Base-by-base conservation (phyloP, 352 stramenopile genomes). In the Pythium brassicae region DNA sequence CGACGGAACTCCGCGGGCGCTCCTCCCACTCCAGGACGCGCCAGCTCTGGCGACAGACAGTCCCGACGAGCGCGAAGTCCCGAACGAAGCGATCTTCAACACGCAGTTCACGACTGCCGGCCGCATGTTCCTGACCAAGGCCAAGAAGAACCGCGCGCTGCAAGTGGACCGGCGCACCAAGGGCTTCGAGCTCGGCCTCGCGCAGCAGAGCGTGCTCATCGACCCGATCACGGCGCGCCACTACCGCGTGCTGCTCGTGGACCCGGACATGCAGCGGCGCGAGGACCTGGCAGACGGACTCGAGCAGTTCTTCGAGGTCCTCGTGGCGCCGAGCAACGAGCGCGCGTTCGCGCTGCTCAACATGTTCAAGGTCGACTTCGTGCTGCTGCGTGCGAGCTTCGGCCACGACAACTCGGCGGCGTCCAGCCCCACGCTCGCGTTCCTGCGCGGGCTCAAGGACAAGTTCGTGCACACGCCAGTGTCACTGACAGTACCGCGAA, bases 51-150 rank as follows among this genome's bases (percentile, higher is more conserved):
- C 7, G 4, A 8, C 39, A 40, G 14, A 44, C 11, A 55, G 50
- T n/a, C 20, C 52, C 1, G 50, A 57, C 20, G n/a, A 26, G 32
- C 57, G 42, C 22, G 29, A 59, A 26, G 35, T 64, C 7, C 78
- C 81, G 1, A 87, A 77, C 65, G 76, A 91, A 50, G 81, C 76
- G 23, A 87, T 91, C 56, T 91, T 87, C 63, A 89, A 91, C 59
- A 87, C 78, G 15, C 80, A 91, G 54, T 86, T 91, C 59, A 87
- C 78, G 32, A 84, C 74, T 0, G 78, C 81, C 0, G 76, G 81
- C 0, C 77, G 77, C 12, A 74, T 70, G 35, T 87, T 91, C 44
- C 60, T 89, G 53, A 75, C 67, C 17, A 91, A 87, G 55, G 73
- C 86, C 34, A 87, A 87, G 62, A 88, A 87, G 53, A 87, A 88